Conservation (phyloP, 176 grass and related monocot genomes). For the Carex kokanica region DNA sequence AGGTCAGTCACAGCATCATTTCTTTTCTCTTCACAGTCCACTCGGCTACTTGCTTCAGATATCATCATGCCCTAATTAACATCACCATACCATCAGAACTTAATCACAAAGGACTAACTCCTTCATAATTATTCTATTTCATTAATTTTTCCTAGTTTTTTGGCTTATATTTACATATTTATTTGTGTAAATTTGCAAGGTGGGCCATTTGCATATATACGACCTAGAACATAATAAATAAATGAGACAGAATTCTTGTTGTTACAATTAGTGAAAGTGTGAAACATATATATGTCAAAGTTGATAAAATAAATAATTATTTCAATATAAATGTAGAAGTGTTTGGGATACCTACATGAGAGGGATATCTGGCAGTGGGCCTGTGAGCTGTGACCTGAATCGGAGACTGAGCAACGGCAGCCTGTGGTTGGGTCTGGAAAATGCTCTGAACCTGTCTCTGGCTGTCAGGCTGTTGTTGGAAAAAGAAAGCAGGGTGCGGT, state of each 20-base stretch:
- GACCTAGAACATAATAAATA: background rate
- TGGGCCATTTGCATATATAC: background rate
- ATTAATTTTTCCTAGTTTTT: background rate
- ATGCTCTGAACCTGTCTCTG: background rate
- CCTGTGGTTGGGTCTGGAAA: background rate
- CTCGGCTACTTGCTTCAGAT: background rate
- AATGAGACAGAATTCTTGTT: background rate
- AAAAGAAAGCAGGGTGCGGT: background rate
- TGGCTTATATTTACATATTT: background rate
- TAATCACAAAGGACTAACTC: background rate
- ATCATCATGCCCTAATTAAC: background rate
- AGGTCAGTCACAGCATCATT: background rate
- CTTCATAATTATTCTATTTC: background rate
- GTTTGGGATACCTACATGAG: background rate
- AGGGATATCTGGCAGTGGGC: background rate
- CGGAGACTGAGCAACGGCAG: background rate
- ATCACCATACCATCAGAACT: background rate
- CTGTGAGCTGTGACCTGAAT: background rate
- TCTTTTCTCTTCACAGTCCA: background rate
- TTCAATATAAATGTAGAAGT: no score
- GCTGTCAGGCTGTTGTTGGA: background rate
- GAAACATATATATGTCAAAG: background rate
- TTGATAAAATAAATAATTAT: background rate
- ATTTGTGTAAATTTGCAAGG: background rate
- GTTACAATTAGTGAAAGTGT: background rate